Conservation (phyloP, 495 filamentous ascomycete genomes). For the Evansstolkia leycettana region DNA sequence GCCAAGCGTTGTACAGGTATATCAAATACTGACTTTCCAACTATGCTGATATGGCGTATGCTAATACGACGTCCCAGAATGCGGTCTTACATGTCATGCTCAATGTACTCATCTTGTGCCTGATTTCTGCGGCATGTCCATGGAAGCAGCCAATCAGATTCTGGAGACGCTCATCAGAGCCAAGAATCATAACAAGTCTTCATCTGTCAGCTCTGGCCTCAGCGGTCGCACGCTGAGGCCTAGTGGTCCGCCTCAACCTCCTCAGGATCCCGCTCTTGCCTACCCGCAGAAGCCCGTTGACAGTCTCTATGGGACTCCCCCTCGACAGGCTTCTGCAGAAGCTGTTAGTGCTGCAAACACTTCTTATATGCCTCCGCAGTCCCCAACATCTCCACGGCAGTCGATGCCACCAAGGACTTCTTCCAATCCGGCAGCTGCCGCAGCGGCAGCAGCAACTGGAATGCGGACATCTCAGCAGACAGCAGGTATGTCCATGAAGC, state of each 20-base stretch:
- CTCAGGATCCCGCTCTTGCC: constrained; percentile 32
- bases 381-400: constrained; percentile 25
- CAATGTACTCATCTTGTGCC: constrained; percentile 91
- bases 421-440: constrained; percentile 17
- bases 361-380: constrained; percentile 31
- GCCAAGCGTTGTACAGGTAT: constrained; percentile 81
- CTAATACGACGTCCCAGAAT: constrained; percentile 53
- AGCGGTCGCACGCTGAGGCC: constrained; percentile 49
- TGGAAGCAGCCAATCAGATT: constrained; percentile 93
- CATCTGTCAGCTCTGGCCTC: constrained; percentile 40
- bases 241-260: constrained; percentile 33
- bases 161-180: constrained; percentile 37
- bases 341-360: constrained; percentile 35
- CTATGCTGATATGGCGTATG: constrained; percentile 1
- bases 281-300: constrained; percentile 35
- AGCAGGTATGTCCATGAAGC: constrained; percentile 19
- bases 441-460: constrained; percentile 24
- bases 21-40: constrained; percentile 4
- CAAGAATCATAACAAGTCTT: constrained; percentile 34
- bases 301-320: constrained; percentile 32
- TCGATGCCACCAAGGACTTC: constrained; percentile 22
- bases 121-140: constrained; percentile 99
- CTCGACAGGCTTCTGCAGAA: constrained; percentile 33
- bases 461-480: constrained; percentile 16
- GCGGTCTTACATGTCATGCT: constrained; percentile 79